These are phyloP conservation scores for Paragyromitra xinjiangensis DNA, from an alignment of 495 filamentous ascomycete genomes.

Conservation along the genomic window DNA sequence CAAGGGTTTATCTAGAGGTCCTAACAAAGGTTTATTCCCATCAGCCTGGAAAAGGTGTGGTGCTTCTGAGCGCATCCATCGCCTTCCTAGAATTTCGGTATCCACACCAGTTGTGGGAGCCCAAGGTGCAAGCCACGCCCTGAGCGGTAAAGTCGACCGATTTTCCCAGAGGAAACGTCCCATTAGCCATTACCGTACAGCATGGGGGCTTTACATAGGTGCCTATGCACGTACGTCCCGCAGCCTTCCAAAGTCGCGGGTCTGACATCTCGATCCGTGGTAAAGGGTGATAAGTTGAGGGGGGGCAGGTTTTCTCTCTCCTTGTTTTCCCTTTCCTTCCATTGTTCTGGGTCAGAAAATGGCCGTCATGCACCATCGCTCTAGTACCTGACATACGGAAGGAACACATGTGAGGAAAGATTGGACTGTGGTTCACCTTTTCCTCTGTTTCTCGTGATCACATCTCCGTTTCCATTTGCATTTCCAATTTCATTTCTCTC, in stretches of 20 bases:
- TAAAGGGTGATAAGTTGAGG: not conserved
- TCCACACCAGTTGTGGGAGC: not conserved
- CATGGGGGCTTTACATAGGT: not conserved
- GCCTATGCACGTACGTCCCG: slow-evolving; percentile 3
- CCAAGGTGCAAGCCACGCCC: not conserved
- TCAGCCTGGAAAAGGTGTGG: not conserved
- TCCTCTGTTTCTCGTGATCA: too few relatives aligned
- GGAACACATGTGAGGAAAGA: too few relatives aligned
- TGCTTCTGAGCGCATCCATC: slow-evolving; percentile 2
- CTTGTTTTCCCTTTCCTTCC: slow-evolving; percentile 20
- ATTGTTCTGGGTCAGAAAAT: slow-evolving; percentile 10
- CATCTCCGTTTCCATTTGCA: too few relatives aligned
- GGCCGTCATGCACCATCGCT: not conserved
- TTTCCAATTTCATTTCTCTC: too few relatives aligned
- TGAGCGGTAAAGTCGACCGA: slow-evolving; percentile 24
- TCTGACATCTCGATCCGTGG: slow-evolving; percentile 21
- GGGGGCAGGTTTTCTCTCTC: not conserved
- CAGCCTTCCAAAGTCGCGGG: slow-evolving; percentile 26
- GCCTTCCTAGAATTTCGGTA: slow-evolving; percentile 7
- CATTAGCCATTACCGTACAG: slow-evolving; percentile 1
- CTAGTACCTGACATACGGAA: not conserved
- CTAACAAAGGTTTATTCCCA: not conserved
- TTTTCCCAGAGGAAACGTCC: slow-evolving; percentile 6
- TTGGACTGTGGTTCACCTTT: too few relatives aligned
- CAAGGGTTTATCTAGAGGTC: not conserved